These are phyloP conservation scores for Colletotrichum caudatum DNA, from an alignment of 2,329 filamentous ascomycete species.

Conservation along the genomic window DNA sequence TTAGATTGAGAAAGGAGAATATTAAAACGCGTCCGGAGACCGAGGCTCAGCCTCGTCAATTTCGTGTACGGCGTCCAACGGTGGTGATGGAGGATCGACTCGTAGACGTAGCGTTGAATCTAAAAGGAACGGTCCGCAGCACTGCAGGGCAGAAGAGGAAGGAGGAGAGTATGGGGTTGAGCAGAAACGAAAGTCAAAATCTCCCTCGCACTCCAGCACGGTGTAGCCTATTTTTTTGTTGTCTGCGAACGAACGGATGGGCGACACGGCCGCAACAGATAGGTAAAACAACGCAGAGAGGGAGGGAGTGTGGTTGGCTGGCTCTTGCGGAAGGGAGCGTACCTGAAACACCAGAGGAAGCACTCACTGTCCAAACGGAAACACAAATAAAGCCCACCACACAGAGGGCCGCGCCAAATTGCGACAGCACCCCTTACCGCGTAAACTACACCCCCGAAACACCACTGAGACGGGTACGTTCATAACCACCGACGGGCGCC, in stretches of 20 bases:
- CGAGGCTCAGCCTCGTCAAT: slow-evolving; percentile 32
- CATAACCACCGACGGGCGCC: slow-evolving; percentile 14
- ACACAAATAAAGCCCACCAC: slow-evolving; percentile 14
- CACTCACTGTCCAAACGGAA: slow-evolving; percentile 1
- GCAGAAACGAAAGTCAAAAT: slow-evolving; percentile 23
- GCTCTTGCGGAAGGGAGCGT: background rate
- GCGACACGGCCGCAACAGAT: slow-evolving; percentile 1
- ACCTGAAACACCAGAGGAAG: slow-evolving; percentile 31
- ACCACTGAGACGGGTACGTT: slow-evolving; percentile 33
- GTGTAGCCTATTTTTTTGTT: slow-evolving; percentile 3
- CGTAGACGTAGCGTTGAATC: slow-evolving; percentile 13
- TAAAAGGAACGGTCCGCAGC: background rate
- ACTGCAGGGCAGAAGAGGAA: background rate
- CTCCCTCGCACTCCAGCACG: slow-evolving; percentile 3
- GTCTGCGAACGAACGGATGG: background rate
- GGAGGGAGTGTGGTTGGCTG: background rate
- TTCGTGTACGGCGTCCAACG: slow-evolving; percentile 23
- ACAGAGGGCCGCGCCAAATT: slow-evolving; percentile 25
- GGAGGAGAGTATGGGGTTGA: background rate
- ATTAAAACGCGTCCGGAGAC: background rate
- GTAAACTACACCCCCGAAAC: slow-evolving; percentile 25
- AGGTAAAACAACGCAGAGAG: background rate
- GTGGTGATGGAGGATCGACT: background rate
- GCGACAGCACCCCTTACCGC: slow-evolving; percentile 24
- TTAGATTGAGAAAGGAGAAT: background rate